Percentiles rank a stretch among this genome's conserved stretches.
Evolutionary conservation across 192 early-diverging fungal genomes (phyloP).

Genomic region (Spinellus fusiger): DNA sequence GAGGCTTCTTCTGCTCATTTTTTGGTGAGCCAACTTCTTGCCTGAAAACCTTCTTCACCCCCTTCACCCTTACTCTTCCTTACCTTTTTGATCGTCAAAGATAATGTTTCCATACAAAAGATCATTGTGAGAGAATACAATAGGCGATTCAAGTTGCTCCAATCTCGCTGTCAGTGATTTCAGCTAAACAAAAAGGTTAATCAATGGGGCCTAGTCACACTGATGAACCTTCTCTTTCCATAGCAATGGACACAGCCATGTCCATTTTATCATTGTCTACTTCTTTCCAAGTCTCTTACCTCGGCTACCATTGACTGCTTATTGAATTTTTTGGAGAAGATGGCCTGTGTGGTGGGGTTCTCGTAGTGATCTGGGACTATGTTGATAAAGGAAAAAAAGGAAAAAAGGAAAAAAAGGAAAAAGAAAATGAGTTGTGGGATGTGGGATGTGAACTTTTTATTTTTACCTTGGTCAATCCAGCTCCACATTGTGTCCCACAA

Average conservation of each 20-base stretch:
- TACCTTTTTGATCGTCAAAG: slow-evolving; percentile 49
- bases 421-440: no score
- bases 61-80: no score
- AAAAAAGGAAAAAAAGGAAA: slow-evolving; percentile 2
- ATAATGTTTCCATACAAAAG: slow-evolving; percentile 89
- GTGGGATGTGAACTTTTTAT: no score
- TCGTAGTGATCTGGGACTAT: slow-evolving; percentile 55
- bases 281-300: slow-evolving; percentile 15
- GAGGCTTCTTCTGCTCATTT: slow-evolving; percentile 44
- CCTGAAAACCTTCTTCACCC: no score
- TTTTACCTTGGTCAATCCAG: slow-evolving; percentile 62
- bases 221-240: no score
- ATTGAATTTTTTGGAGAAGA: slow-evolving; percentile 50
- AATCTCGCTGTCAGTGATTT: slow-evolving; percentile 48
- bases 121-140: slow-evolving; percentile 93
- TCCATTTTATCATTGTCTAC: background rate
- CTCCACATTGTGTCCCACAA: slow-evolving; percentile 67
- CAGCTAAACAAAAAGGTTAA: slow-evolving; percentile 27
- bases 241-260: no score
- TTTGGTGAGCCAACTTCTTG: no score
- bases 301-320: slow-evolving; percentile 36
- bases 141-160: slow-evolving; percentile 57
- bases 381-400: background rate
- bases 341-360: slow-evolving; percentile 48
- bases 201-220: no score